A percentile compares a stretch with the other conserved stretches of the same genome.
Conservation (phyloP, 179 eudicot species). For the Gypsophila paniculata region DNA sequence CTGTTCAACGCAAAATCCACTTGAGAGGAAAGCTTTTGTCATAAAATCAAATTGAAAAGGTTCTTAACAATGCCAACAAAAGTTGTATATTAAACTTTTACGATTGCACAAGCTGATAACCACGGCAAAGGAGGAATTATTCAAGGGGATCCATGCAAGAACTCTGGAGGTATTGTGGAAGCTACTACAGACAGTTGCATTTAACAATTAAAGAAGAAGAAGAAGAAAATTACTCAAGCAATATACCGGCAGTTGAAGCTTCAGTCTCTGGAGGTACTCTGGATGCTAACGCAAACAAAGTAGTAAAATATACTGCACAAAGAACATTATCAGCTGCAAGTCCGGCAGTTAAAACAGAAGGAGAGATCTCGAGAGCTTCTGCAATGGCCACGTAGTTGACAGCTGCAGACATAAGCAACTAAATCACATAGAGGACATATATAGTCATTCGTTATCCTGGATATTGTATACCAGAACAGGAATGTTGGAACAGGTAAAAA, state of each 20-base stretch:
- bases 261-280: constrained; percentile 65
- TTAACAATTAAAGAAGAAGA: not conserved
- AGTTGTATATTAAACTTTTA: not conserved
- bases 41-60: not conserved
- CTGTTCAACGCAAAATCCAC: constrained; percentile 25
- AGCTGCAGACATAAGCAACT: constrained; percentile 50
- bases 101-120: not conserved
- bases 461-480: too few relatives aligned
- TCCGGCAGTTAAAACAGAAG: constrained; percentile 86
- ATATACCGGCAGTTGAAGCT: constrained; percentile 46
- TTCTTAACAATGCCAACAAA: not conserved
- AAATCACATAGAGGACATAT: constrained; percentile 9
- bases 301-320: constrained; percentile 73
- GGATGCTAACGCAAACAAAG: constrained; percentile 74
- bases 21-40: constrained; percentile 8
- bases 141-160: not conserved
- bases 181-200: not conserved
- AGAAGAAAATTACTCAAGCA: not conserved
- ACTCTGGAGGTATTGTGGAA: not conserved
- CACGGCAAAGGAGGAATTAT: not conserved
- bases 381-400: constrained; percentile 83
- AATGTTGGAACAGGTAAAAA: not conserved
- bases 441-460: not conserved
- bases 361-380: constrained; percentile 68
- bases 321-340: constrained; percentile 92